phyloP scores from a whole-genome alignment of 179 eudicot genomes.

The Spergularia azorica region DNA sequence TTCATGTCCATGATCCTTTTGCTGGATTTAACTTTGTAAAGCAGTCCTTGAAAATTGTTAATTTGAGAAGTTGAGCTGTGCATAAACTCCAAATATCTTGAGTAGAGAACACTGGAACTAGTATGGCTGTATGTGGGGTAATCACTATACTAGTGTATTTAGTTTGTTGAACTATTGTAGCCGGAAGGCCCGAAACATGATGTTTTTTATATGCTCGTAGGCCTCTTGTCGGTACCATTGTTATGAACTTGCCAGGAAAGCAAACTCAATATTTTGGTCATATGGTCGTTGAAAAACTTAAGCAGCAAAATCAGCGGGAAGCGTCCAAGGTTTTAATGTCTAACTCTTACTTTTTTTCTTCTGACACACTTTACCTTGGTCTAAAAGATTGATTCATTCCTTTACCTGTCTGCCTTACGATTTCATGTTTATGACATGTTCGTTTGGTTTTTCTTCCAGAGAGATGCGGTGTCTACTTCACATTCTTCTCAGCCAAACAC shows the following conservation, averaged over 20 bases:
- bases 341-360: constrained; percentile 4
- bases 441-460: constrained; percentile 38
- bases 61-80: background rate
- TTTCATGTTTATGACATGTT: background rate
- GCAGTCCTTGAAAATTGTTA: no score
- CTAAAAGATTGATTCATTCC: background rate
- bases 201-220: constrained; percentile 34
- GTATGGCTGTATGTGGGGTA: background rate
- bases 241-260: constrained; percentile 34
- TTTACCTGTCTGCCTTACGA: background rate
- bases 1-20: no score
- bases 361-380: background rate
- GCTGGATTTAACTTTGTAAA: no score
- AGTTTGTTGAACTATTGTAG: background rate
- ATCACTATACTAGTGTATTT: background rate
- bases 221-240: constrained; percentile 56
- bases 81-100: background rate
- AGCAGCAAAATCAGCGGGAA: constrained; percentile 44
- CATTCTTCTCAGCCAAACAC: constrained; percentile 78
- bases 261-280: constrained; percentile 61
- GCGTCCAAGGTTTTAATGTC: constrained; percentile 31
- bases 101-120: background rate
- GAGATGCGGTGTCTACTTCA: constrained; percentile 75
- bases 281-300: constrained; percentile 45
- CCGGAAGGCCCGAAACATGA: background rate